These are phyloP conservation scores for Colletotrichum agaves DNA, from an alignment of 2,329 filamentous ascomycete species.

Conservation along the genomic window DNA sequence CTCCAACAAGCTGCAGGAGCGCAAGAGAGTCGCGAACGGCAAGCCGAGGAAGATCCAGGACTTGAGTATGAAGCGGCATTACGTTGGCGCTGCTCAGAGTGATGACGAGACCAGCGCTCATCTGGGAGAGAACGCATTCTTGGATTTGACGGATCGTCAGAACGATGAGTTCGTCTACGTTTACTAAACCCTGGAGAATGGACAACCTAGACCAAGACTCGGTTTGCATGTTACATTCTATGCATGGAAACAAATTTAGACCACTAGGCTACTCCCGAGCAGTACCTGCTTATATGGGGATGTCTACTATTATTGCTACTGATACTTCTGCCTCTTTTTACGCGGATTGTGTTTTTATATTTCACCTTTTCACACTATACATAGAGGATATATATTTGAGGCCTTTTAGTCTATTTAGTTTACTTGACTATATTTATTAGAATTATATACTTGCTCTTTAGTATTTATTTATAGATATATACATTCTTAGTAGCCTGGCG, in stretches of 20 bases:
- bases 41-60: conserved; percentile 69
- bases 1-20: conserved; percentile 64
- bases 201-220: background rate
- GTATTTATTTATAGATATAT: too few species aligned
- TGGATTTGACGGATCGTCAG: conserved; percentile 72
- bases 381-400: too few species aligned
- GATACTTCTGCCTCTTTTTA: too few species aligned
- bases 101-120: conserved; percentile 42
- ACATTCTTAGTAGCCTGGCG: too few species aligned
- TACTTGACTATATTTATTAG: too few species aligned
- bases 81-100: conserved; percentile 48
- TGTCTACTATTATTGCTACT: too few species aligned
- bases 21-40: conserved; percentile 65
- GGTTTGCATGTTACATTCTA: background rate
- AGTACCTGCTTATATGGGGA: too few species aligned
- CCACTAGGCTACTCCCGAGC: too few species aligned
- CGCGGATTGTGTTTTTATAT: too few species aligned
- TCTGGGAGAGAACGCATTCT: conserved; percentile 61
- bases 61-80: conserved; percentile 67
- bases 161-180: conserved; percentile 77
- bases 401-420: too few species aligned
- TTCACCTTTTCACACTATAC: too few species aligned
- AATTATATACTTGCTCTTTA: too few species aligned
- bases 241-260: background rate
- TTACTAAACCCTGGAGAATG: conserved; percentile 52